phyloP scores from a whole-genome alignment of 2,329 filamentous ascomycete genomes.

The Cytospora piceicola region DNA sequence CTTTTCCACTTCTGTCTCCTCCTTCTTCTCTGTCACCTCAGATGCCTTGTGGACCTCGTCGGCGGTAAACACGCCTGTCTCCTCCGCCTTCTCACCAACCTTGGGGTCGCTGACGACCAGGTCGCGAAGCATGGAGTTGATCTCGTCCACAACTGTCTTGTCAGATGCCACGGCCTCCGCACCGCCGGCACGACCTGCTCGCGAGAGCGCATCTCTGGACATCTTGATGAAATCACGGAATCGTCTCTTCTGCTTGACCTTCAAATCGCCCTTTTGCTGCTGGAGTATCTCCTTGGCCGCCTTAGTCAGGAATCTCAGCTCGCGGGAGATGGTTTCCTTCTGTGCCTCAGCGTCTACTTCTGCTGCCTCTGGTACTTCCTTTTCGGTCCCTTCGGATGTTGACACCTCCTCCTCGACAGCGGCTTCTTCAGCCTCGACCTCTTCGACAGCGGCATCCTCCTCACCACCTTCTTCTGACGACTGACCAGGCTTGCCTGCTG shows the following conservation, averaged over 20 bases:
- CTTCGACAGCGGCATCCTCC: slow-evolving; percentile 15
- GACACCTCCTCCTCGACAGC: slow-evolving; percentile 24
- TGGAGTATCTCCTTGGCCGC: slow-evolving; percentile 43
- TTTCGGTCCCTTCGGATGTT: slow-evolving; percentile 16
- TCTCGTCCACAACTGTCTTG: slow-evolving; percentile 53
- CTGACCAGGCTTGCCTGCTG: slow-evolving; percentile 37
- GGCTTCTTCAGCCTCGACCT: slow-evolving; percentile 37
- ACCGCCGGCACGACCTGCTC: slow-evolving; percentile 44
- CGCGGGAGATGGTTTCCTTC: slow-evolving; percentile 19
- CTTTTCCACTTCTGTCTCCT: slow-evolving; percentile 11
- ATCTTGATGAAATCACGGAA: slow-evolving; percentile 73
- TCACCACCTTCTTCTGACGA: slow-evolving; percentile 30
- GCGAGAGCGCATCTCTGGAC: slow-evolving; percentile 65
- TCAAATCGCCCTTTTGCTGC: slow-evolving; percentile 47
- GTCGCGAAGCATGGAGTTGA: slow-evolving; percentile 53
- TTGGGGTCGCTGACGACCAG: slow-evolving; percentile 45
- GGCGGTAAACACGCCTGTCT: slow-evolving; percentile 33
- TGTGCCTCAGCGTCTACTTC: slow-evolving; percentile 33
- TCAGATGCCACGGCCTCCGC: slow-evolving; percentile 44
- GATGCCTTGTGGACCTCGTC: slow-evolving; percentile 23
- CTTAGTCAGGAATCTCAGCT: slow-evolving; percentile 55
- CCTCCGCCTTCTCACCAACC: slow-evolving; percentile 24
- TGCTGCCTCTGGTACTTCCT: slow-evolving; percentile 26
- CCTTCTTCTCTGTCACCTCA: slow-evolving; percentile 12
- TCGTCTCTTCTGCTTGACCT: slow-evolving; percentile 74